phyloP scores from a whole-genome alignment of 2,329 filamentous ascomycete genomes.

The Arthroderma sp. region DNA sequence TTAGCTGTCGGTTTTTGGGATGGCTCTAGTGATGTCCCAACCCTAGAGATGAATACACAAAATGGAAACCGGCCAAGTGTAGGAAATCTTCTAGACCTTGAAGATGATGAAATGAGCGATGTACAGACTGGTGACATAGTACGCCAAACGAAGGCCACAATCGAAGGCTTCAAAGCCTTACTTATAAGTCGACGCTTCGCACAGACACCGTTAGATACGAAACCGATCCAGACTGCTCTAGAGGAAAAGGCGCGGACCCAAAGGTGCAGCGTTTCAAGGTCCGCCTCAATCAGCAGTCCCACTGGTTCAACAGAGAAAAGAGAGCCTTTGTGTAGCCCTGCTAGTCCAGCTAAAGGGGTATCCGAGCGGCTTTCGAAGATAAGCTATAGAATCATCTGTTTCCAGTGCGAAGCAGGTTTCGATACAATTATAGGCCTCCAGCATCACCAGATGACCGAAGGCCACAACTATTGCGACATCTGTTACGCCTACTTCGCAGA shows the following conservation, averaged over 20 bases:
- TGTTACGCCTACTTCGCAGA: conserved; percentile 14
- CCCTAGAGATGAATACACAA: not conserved
- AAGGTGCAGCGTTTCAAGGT: not conserved
- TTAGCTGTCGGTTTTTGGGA: not conserved
- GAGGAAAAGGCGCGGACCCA: not conserved
- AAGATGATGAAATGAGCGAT: not conserved
- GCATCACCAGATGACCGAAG: conserved; percentile 13
- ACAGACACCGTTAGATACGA: not conserved
- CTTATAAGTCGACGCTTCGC: not conserved
- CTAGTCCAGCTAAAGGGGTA: not conserved
- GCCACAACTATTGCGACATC: conserved; percentile 14
- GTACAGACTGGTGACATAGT: too few species aligned
- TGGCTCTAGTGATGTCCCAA: not conserved
- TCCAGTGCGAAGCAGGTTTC: conserved; percentile 10
- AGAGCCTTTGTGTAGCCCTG: not conserved
- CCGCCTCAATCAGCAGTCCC: not conserved
- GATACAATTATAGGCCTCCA: conserved; percentile 11
- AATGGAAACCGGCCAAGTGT: not conserved
- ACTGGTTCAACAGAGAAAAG: not conserved
- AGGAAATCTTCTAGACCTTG: not conserved
- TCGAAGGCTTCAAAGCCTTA: not conserved
- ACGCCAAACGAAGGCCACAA: not conserved
- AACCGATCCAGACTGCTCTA: not conserved
- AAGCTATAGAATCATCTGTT: conserved; percentile 9
- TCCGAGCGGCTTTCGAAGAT: not conserved